Percentiles rank a stretch among this genome's conserved stretches.
Conservation (phyloP, 2,329 filamentous ascomycete species). For the Teratosphaeria pseudoeucalypti region DNA sequence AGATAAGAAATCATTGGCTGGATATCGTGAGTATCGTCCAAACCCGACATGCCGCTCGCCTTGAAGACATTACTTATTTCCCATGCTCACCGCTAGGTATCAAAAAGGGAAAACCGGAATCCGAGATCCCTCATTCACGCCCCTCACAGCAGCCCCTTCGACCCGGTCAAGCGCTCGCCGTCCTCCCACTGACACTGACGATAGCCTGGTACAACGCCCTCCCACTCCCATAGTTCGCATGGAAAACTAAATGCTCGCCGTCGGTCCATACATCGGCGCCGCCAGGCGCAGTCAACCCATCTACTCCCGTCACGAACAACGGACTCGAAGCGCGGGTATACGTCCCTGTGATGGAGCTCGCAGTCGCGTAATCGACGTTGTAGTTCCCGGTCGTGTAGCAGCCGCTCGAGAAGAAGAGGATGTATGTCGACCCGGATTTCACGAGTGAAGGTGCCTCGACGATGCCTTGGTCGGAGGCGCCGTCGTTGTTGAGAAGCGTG, state of each 20-base stretch:
- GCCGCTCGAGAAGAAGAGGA: slow-evolving; percentile 21
- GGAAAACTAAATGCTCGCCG: slow-evolving; percentile 23
- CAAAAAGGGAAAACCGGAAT: not conserved
- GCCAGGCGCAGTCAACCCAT: slow-evolving; percentile 22
- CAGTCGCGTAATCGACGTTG: slow-evolving; percentile 21
- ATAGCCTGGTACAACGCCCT: slow-evolving; percentile 16
- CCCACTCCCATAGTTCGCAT: slow-evolving; percentile 17
- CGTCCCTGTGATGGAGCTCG: slow-evolving; percentile 12
- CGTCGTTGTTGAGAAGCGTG: slow-evolving; percentile 5
- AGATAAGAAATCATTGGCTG: too few relatives aligned
- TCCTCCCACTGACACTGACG: slow-evolving; percentile 9
- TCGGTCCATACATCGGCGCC: slow-evolving; percentile 22
- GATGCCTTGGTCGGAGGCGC: slow-evolving; percentile 21
- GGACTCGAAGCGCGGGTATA: slow-evolving; percentile 14
- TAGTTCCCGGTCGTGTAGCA: slow-evolving; percentile 12
- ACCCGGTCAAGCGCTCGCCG: slow-evolving; percentile 3
- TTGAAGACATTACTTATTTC: too few relatives aligned
- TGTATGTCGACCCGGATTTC: slow-evolving; percentile 14
- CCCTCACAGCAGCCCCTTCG: not conserved
- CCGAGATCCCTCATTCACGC: not conserved
- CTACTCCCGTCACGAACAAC: slow-evolving; percentile 16
- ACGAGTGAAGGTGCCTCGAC: slow-evolving; percentile 24
- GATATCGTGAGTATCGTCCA: too few relatives aligned
- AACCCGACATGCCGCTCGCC: too few relatives aligned
- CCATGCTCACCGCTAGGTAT: not conserved